Evolutionary conservation across 805 yeast genomes (phyloP), one percentile per base, ranked within the genome.

Genomic region (Debaryomyces maramus): DNA sequence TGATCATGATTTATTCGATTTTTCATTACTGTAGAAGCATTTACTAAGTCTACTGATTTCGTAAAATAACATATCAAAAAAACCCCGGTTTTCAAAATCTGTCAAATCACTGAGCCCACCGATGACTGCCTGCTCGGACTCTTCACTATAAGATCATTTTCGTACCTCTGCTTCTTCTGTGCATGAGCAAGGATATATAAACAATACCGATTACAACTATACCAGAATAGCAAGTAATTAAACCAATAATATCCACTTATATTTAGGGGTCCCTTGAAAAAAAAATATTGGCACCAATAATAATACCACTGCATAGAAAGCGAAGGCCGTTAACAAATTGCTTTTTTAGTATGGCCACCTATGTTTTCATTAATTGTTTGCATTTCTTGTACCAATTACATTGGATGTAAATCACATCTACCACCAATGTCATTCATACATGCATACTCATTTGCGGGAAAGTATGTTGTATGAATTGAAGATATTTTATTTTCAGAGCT

Each of bases 231-330:
- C 58, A 54, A 4, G 47, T 39, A 17, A 54, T 54, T 20, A 55
- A 49, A 3, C 51, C 61, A 24, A 40, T 47, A 50, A 58, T 55
- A 22, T 59, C 63, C 51, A 47, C 7, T 20, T 33, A 39, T 57
- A 57, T 34, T 48, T 52, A 10, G 64, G 64, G 7, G 58, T 57
- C 49, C n/a, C 39, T 44, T 1, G 58, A 40, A 33, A 39, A 45
- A 46, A 57, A 56, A 14, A 57, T 51, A 30, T 55, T 53, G 18
- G 62, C 50, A 2, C 64, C 64, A 33, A 52, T 37, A 29, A 57
- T 57, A 43, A 57, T 59, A n/a, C 64, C 64, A 4, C 39, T 11
- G 62, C 61, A 40, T 58, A 59, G n/a, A n/a, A 24, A 51, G 41
- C 2, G 47, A 35, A 35, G 57, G 56, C 58, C 58, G 55, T 6